Evolutionary conservation across 495 filamentous ascomycete species (phyloP), one percentile per base, ranked within the genome.

Genomic region (Daldinia decipiens): DNA sequence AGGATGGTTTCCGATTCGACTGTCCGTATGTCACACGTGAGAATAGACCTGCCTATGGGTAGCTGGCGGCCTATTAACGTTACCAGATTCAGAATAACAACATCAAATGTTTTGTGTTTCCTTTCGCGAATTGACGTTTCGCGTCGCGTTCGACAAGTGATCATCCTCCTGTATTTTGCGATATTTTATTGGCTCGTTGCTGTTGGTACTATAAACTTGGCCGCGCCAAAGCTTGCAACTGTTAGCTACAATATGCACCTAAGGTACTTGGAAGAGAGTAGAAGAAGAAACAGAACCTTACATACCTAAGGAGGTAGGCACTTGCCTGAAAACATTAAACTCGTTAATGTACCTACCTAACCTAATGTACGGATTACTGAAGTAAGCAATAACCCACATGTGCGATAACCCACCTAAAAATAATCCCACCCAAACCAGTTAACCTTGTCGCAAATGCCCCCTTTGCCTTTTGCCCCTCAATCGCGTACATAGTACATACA

Each of bases 101-200:
- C 36, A 12, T 55, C 27, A 36, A 58, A 21, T 53, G 62, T 71
- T 67, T 71, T 26, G 67, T 69, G 67, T 69, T 64, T 59, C 67
- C 34, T 40, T 47, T 57, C 58, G 65, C 55, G 55, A 61, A 65
- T 53, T 40, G 51, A 57, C 9, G 54, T 62, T 59, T 72, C 74
- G 74, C 72, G 74, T 76, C 74, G 74, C 74, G 74, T 74, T 61
- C 40, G 62, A 57, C 50, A 56, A 54, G 70, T 60, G 64, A 39
- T 52, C 13, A 32, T 58, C 51, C 34, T 31, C 17, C 9, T 36
- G 34, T 53, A 24, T 53, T 59, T 57, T 45, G 36, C 47, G 13
- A 0, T 8, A 31, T 69, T 53, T 56, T 60, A 74, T 76, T 76
- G 67, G 74, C 55, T 15, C 27, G 45, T 63, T 17, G 15, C 19